Base-by-base conservation (phyloP, 768 basidiomycete genomes). In the Amanita pallidorosea region DNA sequence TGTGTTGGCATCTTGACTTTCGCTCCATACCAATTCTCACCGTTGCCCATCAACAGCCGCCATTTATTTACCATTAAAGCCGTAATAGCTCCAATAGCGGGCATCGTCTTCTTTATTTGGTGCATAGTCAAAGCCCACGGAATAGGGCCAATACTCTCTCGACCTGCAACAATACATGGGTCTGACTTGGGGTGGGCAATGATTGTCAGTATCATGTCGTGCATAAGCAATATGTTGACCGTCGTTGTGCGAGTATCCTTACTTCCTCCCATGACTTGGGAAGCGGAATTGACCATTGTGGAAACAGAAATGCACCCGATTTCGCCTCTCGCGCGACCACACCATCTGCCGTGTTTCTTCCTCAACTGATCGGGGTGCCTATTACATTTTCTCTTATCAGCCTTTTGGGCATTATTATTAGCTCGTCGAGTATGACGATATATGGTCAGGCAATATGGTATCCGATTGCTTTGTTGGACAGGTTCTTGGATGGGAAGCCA, bases 51-150 rank as follows among this genome's bases (percentile, higher is more conserved):
- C 17, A 51, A 55, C 60, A 82, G 79, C 54, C 83, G 83, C 37
- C 84, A 88, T 61, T 72, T 91, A 52, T 91, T 92, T 71, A 83
- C 83, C 4, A 58, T 83, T 57, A 92, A 91, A 63, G 80, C 85
- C 3, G 70, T 86, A 54, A 69, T 90, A 35, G 80, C 79, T 4
- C 87, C 87, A 2, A 73, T 72, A 44, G 85, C 83, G 9, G 85
- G 80, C 31, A 72, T 85, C 47, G 70, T 71, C 1, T 87, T 86
- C 69, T 83, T 88, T 66, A 69, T 84, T 55, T 86, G 88, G 85
- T 81, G 81, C 55, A 81, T 89, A 58, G 71, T 79, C 46, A 85
- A 83, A 58, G 86, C 87, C 0, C 76, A 80, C 46, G 88, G 88
- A 29, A 78, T 88, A 11, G 86, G 87, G 0, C 81, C 84, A 12